A percentile compares a stretch with the other conserved stretches of the same genome.
These are phyloP conservation scores for Pachyrhizus erosus DNA, from an alignment of 306 rosid genomes.

Conservation along the genomic window DNA sequence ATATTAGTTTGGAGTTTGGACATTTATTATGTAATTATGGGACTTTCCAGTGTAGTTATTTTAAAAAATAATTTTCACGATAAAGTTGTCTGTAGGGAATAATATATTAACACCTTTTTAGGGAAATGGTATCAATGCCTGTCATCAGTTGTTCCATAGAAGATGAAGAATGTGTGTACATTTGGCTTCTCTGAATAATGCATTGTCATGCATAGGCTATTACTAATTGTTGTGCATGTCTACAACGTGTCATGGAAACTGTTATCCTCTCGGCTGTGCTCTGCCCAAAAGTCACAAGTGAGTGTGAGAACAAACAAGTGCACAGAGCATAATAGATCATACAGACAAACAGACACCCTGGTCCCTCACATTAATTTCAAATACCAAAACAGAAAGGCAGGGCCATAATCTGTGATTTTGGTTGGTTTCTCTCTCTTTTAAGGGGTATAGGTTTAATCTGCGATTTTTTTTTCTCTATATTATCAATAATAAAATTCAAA, in stretches of 20 bases:
- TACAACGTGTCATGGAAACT: slow-evolving; percentile 34
- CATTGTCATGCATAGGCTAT: slow-evolving; percentile 16
- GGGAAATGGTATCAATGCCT: not conserved
- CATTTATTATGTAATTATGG: not conserved
- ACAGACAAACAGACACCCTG: not conserved
- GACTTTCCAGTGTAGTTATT: not conserved
- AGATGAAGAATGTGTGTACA: not conserved
- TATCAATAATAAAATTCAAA: no score
- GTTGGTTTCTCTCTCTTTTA: not conserved
- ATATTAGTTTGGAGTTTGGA: not conserved
- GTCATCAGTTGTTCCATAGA: not conserved
- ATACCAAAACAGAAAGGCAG: not conserved
- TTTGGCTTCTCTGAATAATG: not conserved
- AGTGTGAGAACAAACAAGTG: not conserved
- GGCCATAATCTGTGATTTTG: not conserved
- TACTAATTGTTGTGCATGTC: slow-evolving; percentile 27
- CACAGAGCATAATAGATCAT: not conserved
- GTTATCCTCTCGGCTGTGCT: not conserved
- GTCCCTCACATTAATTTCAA: not conserved
- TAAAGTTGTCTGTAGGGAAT: no score
- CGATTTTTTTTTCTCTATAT: no score
- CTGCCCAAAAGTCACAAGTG: slow-evolving; percentile 9
- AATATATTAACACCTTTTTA: no score
- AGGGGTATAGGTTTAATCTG: not conserved
- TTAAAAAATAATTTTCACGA: not conserved